Evolutionary conservation across 2,329 filamentous ascomycete genomes (phyloP), one percentile per base, ranked within the genome.

Genomic region (Microascus cirrosus): DNA sequence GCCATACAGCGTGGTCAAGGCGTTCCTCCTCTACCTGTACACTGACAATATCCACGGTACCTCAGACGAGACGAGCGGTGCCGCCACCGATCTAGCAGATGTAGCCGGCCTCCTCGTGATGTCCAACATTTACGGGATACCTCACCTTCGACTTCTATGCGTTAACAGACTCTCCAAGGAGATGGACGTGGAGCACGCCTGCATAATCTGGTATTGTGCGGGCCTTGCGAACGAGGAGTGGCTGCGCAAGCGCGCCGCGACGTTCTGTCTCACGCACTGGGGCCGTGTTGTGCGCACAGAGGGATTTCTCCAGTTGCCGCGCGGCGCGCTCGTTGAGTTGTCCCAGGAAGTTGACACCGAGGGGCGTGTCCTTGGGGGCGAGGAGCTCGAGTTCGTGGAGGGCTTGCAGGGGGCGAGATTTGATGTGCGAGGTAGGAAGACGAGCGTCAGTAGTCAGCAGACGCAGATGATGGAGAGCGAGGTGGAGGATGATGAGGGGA

Each of bases 61-160:
- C 5, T 69, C 71, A 1, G 75, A 78, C 28, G 71, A 74, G n/a
- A 74, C 77, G 53, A 76, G 90, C 53, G 84, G 85, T 60, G 88
- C 92, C 39, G 90, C 94, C 73, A 82, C 83, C 0, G 81, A 86
- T 54, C 82, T 96, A 22, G 83, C 86, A 34, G 92, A 96, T 64
- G 91, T 97, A 15, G 93, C 94, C 0, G 93, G 94, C 10, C 84
- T 99, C 71, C 80, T 99, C 2, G 93, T 99, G 62, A 95, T 99
- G 89, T 91, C 91, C 51, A 96, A 97, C 70, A 89, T 97, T 53
- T 99, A 99, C 74, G 93, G 96, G 68, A 95, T 99, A 75, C 92
- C 92, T 1, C 90, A 94, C 63, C 83, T 99, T 25, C 88, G 93
- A 22, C 81, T 96, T 8, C 79, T 97, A 1, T 96, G 93, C 69